Percentiles rank a stretch among this genome's conserved stretches.
Evolutionary conservation across 2,329 filamentous ascomycete species (phyloP).

Genomic region (Paecilomyces formosus): DNA sequence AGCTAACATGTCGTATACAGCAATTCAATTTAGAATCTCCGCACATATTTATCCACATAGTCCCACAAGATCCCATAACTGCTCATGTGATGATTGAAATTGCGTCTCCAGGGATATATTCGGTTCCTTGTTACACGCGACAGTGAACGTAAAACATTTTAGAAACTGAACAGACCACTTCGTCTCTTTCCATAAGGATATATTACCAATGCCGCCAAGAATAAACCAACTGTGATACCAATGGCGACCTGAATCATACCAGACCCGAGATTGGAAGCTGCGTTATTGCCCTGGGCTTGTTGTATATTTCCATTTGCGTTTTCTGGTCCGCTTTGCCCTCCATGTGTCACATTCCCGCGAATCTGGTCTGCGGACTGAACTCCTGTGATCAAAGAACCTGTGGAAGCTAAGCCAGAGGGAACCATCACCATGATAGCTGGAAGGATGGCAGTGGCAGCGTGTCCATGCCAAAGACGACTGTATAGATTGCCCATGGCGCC

Average conservation of each 20-base stretch:
- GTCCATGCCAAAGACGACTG: slow-evolving; percentile 61
- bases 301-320: not conserved
- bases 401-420: slow-evolving; percentile 50
- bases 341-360: slow-evolving; percentile 17
- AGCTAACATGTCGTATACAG: no score
- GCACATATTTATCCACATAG: no score
- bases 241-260: slow-evolving; percentile 48
- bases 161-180: slow-evolving; percentile 41
- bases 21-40: no score
- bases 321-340: slow-evolving; percentile 1
- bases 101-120: no score
- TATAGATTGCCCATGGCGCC: slow-evolving; percentile 73
- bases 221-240: slow-evolving; percentile 46
- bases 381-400: slow-evolving; percentile 48
- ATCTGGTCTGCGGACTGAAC: slow-evolving; percentile 50
- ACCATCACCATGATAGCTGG: slow-evolving; percentile 73
- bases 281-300: slow-evolving; percentile 1
- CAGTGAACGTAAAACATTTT: not conserved
- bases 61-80: no score
- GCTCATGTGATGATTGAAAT: not conserved
- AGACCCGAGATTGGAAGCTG: slow-evolving; percentile 10
- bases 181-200: slow-evolving; percentile 46
- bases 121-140: not conserved
- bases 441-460: slow-evolving; percentile 75
- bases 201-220: slow-evolving; percentile 43